These are phyloP conservation scores for Amanita rimosa DNA, from an alignment of 768 basidiomycete genomes.

Conservation along the genomic window DNA sequence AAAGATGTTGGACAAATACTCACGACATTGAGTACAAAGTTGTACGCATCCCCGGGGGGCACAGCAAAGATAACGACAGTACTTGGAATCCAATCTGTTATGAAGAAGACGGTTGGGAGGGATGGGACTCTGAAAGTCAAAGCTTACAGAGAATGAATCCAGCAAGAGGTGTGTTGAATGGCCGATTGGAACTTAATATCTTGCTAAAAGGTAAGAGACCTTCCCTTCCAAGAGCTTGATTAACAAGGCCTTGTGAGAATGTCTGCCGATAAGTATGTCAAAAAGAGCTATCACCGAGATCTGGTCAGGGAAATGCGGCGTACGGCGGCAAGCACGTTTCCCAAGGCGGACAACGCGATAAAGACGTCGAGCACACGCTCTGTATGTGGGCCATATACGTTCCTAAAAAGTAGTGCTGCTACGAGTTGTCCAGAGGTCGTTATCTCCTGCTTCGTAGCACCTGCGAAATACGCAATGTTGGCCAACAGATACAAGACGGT, in stretches of 20 bases:
- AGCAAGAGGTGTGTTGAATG: conserved; percentile 47
- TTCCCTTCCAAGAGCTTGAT: conserved; percentile 54
- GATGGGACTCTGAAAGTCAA: not conserved
- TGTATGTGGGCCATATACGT: conserved; percentile 45
- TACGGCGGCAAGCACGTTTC: conserved; percentile 36
- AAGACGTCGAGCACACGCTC: conserved; percentile 24
- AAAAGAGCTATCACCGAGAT: not conserved
- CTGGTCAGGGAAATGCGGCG: not conserved
- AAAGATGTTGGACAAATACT: not conserved
- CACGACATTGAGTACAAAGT: not conserved
- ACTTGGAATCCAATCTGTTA: conserved; percentile 59
- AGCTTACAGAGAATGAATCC: conserved; percentile 41
- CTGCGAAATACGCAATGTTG: conserved; percentile 59
- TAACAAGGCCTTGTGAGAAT: conserved; percentile 29
- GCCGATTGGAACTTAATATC: conserved; percentile 50
- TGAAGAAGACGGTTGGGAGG: conserved; percentile 26
- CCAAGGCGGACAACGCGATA: conserved; percentile 46
- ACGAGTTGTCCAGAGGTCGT: conserved; percentile 32
- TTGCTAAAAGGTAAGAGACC: conserved; percentile 50
- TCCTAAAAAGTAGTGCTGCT: conserved; percentile 55
- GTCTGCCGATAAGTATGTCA: not conserved
- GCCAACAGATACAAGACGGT: conserved; percentile 46
- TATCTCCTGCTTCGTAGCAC: conserved; percentile 57
- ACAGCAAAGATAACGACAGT: conserved; percentile 34
- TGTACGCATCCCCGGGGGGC: not conserved